Evolutionary conservation across 2,329 filamentous ascomycete species (phyloP), one percentile per base, ranked within the genome.

Genomic region (Exserohilum turcica): DNA sequence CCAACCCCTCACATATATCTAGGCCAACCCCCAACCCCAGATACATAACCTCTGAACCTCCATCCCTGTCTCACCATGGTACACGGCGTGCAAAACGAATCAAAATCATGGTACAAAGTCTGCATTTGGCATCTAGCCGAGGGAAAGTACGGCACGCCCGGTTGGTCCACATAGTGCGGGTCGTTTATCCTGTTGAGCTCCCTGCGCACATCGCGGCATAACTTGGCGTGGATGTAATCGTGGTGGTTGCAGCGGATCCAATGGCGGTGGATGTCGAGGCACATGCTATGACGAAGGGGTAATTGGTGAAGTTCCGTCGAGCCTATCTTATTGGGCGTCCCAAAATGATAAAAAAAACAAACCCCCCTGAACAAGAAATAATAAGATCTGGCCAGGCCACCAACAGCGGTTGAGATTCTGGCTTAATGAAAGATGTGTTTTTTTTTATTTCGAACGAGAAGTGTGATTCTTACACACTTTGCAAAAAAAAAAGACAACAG

Each of bases 121-220:
- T 52, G 42, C 28, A 37, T 12, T 10, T 18, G 42, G 9, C 56
- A 54, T 3, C 38, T 24, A 15, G 24, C 9, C 0, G 48, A 45
- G 19, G 47, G 53, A 7, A n/a, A 15, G 16, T 53, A 59, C 3
- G 53, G 56, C 1, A 59, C n/a, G 1, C 49, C 45, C 10, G 43
- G 32, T n/a, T 45, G 48, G 10, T 27, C 18, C 5, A 56, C 32
- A 27, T 52, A 48, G 7, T 24, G n/a, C 2, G 48, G 38, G 3
- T 58, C 39, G 28, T 56, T 58, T 31, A 58, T 56, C 1, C 13
- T 28, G 32, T 58, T 18, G 0, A 58, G 33, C 7, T 38, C 35
- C 9, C 19, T 42, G n/a, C 35, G 44, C 2, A 54, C 31, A 16
- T 54, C 29, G 15, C 32, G 37, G 10, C 53, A 53, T 1, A 35